Base-by-base conservation (phyloP, 2,329 filamentous ascomycete species). In the Aureobasidium uvarum region DNA sequence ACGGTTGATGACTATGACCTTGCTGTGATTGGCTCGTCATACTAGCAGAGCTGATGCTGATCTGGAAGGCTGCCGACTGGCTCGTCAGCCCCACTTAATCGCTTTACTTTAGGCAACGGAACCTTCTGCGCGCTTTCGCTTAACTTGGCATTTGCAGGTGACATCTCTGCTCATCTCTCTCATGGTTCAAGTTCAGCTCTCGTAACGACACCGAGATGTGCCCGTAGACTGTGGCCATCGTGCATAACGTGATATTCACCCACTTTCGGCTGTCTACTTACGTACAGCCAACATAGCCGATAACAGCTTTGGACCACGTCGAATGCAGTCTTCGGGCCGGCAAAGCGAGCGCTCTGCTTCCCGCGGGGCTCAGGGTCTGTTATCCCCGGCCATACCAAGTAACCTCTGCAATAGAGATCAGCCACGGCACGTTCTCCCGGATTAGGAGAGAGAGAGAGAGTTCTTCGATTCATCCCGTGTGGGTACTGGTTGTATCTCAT, bases 71-170 rank as follows among this genome's bases (percentile, higher is more conserved):
- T 31, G 45, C 55, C 55, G 55, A 58, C 39, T 58, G 55, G 55
- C 55, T 28, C 5, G 16, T 11, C 2, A 7, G 28, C n/a, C 48
- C 56, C 56, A 60, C 56, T 48, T 48, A 38, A 20, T 41, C 13
- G 56, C 56, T 46, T 60, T 48, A 38, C 41, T 25, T 60, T 60
- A 46, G 56, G 45, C 43, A 62, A 51, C 51, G 3, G 58, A 62
- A 62, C 58, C 58, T 62, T 62, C 58, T 62, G 38, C 45, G 18
- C 28, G 20, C 38, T 60, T 46, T 60, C 56, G 56, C 56, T 46
- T 60, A 58, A 31, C 54, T 48, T 48, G 41, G 41, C 56, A 48
- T 25, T 48, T 28, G 6, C 41, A 25, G 31, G 56, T 60, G 56
- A 60, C 43, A 46, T 60, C n/a, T 8, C 31, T 51, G 18, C 31